Evolutionary conservation across 1,139 yeast genomes (phyloP).

Genomic region (Diutina rugosa): DNA sequence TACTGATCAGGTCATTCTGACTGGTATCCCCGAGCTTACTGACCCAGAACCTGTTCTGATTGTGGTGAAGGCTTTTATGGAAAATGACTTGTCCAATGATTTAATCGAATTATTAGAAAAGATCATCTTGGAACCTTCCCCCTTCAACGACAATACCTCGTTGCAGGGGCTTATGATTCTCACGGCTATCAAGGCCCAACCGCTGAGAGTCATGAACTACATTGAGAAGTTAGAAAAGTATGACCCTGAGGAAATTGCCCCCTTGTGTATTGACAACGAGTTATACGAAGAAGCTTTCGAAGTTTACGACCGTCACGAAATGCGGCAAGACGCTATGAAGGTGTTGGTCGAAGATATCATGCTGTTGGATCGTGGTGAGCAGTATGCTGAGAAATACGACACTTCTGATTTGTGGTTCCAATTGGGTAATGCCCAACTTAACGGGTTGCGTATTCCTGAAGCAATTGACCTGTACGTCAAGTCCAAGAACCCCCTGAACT

Average conservation of each 20-base stretch:
- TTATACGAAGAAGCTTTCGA: constrained; percentile 91
- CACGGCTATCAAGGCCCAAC: constrained; percentile 93
- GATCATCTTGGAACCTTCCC: constrained; percentile 92
- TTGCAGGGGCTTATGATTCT: constrained; percentile 84
- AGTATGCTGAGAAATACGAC: constrained; percentile 84
- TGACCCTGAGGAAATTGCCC: constrained; percentile 91
- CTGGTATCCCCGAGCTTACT: constrained; percentile 90
- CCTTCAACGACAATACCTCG: constrained; percentile 89
- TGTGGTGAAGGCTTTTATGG: constrained; percentile 96
- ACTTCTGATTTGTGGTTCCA: constrained; percentile 86
- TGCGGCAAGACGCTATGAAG: constrained; percentile 68
- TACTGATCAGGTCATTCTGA: constrained; percentile 87
- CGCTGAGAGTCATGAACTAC: constrained; percentile 70
- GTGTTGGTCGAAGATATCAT: constrained; percentile 87
- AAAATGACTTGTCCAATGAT: constrained; percentile 84
- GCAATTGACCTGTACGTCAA: constrained; percentile 82
- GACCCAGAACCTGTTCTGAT: constrained; percentile 95
- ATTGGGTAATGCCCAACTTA: constrained; percentile 91
- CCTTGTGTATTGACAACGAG: constrained; percentile 79
- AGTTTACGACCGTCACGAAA: constrained; percentile 77
- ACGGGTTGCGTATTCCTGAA: constrained; percentile 85
- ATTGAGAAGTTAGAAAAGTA: constrained; percentile 84
- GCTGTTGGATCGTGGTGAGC: constrained; percentile 91
- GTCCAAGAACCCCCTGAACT: constrained; percentile 87
- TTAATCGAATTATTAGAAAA: constrained; percentile 89